A percentile compares a stretch with the other conserved stretches of the same genome.
Conservation (phyloP, 495 filamentous ascomycete species). For the Aspergillus sparsus region DNA sequence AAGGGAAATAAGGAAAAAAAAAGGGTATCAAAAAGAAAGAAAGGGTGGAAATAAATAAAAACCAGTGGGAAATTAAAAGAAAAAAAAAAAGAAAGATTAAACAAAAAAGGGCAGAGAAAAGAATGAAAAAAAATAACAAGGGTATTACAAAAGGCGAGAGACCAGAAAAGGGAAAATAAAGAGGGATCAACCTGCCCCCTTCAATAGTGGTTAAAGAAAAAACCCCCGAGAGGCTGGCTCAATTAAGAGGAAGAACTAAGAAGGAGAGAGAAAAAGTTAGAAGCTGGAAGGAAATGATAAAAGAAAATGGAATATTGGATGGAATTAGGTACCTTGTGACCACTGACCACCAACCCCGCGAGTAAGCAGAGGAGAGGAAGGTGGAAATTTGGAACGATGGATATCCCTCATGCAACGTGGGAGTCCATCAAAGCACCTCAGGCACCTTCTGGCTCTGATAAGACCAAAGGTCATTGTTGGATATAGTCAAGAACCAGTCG, state of each 20-base stretch:
- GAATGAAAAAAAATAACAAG: constrained; percentile 1
- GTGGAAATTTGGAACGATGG: neutral
- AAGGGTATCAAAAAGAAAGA: constrained; percentile 18
- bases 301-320: constrained; percentile 6
- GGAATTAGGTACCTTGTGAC: constrained; percentile 8
- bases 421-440: constrained; percentile 16
- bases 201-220: neutral
- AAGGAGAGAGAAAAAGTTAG: constrained; percentile 9
- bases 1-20: constrained; percentile 20
- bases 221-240: constrained; percentile 8
- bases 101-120: neutral
- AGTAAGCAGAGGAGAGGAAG: neutral
- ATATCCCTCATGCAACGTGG: constrained; percentile 16
- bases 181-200: constrained; percentile 20
- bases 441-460: constrained; percentile 19
- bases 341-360: constrained; percentile 9
- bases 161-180: constrained; percentile 5
- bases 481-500: constrained; percentile 11
- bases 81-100: constrained; percentile 1
- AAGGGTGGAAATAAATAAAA: neutral
- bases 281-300: constrained; percentile 7
- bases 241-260: constrained; percentile 15
- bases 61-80: neutral
- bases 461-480: constrained; percentile 3
- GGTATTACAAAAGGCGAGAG: constrained; percentile 1